These are phyloP conservation scores for Lentinus brumalis DNA, from an alignment of 768 basidiomycete genomes.

Conservation along the genomic window DNA sequence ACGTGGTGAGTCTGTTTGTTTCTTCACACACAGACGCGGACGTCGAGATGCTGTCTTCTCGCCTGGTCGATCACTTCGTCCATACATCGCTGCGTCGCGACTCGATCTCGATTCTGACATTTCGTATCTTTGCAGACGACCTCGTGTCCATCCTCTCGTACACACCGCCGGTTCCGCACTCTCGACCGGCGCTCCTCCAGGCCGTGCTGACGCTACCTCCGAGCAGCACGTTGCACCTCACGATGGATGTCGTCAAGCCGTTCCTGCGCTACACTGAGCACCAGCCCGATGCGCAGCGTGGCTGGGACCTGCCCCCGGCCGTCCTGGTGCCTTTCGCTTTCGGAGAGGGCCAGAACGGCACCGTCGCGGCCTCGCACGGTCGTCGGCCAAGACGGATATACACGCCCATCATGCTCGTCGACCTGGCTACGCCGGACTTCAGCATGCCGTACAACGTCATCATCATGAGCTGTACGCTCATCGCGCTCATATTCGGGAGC, in stretches of 20 bases:
- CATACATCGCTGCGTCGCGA: background rate
- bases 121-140: slow-evolving; percentile 46
- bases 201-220: slow-evolving; percentile 71
- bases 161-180: slow-evolving; percentile 63
- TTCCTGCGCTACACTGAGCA: slow-evolving; percentile 96
- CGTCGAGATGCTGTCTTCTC: background rate
- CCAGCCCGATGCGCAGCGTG: slow-evolving; percentile 92
- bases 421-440: slow-evolving; percentile 98
- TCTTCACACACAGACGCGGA: background rate
- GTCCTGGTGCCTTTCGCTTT: slow-evolving; percentile 55
- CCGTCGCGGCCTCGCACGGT: background rate
- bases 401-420: slow-evolving; percentile 79
- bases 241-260: slow-evolving; percentile 75
- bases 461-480: slow-evolving; percentile 89
- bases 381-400: slow-evolving; percentile 55
- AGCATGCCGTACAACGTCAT: slow-evolving; percentile 99
- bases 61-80: background rate
- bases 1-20: slow-evolving; percentile 42
- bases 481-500: slow-evolving; percentile 92
- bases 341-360: slow-evolving; percentile 6
- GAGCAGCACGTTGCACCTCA: slow-evolving; percentile 59
- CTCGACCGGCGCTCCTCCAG: slow-evolving; percentile 80
- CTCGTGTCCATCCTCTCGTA: slow-evolving; percentile 70
- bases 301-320: slow-evolving; percentile 91
- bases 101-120: background rate